Base-by-base conservation (phyloP, 768 basidiomycete genomes). In the Multifurca ochricompacta region DNA sequence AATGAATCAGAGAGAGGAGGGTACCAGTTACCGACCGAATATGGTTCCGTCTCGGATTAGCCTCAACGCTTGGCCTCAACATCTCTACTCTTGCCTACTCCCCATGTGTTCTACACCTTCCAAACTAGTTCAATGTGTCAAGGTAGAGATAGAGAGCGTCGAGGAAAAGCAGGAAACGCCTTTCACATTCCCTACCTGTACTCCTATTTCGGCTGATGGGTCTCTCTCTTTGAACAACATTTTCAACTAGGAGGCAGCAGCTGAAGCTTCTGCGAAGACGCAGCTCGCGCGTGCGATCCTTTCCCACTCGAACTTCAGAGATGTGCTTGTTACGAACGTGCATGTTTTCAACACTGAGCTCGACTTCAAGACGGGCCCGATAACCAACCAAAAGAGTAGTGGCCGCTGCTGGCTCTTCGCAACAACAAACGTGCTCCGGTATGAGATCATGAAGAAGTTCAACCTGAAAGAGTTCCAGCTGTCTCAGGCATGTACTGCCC, bases 391-490 rank as follows among this genome's bases (percentile, higher is more conserved):
- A 78, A 87, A 83, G 71, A 82, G 77, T 65, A 88, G 85, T 53
- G 94, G 94, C 1, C 75, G 94, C 43, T 98, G 94, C 73, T 98
- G 95, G 94, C 75, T 96, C 7, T 97, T 97, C 67, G 89, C 93
- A 2, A 88, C 90, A 6, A 93, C 91, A 58, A 91, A 91, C 68
- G 79, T 91, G 23, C 73, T 92, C 55, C 77, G 93, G 39, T 87
- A 89, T 70, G 79, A 82, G 48, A 75, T 93, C 60, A 88, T 91
- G 81, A 87, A 87, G 76, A 82, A 82, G 63, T 77, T 92, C 59
- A 87, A 86, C 64, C 73, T 97, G 37, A 82, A 79, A 55, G 89
- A 95, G 37, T 95, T 97, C 70, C 83, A 98, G 71, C 80, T 94
- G 18, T 92, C 89, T 11, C 94, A 95, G 75, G 87, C 81, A 40